phyloP scores from a whole-genome alignment of 2,329 filamentous ascomycete species.

The Aspergillus brunneoviolaceus region DNA sequence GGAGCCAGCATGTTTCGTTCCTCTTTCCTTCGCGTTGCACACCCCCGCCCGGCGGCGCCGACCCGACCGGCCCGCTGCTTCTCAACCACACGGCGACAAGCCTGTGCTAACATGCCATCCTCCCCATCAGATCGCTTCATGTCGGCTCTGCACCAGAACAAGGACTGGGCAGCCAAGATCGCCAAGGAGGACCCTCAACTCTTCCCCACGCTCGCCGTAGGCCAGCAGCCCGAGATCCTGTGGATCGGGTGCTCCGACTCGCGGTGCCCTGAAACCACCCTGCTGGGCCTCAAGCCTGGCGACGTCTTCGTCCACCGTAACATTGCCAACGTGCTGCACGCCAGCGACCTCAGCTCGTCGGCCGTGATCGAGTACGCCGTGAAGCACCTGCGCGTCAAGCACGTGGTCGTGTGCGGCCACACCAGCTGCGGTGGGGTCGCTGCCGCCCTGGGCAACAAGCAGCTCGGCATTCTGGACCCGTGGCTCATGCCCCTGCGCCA shows the following conservation, averaged over 20 bases:
- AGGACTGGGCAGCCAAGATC: slow-evolving; percentile 1
- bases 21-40: background rate
- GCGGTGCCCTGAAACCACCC: slow-evolving; percentile 34
- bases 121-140: background rate
- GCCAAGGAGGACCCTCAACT: slow-evolving; percentile 59
- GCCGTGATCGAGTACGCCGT: slow-evolving; percentile 36
- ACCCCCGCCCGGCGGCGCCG: background rate
- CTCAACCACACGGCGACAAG: background rate
- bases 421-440: slow-evolving; percentile 66
- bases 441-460: slow-evolving; percentile 62
- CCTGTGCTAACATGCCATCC: background rate
- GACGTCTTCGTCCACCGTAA: slow-evolving; percentile 38
- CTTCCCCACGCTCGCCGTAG: slow-evolving; percentile 63
- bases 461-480: slow-evolving; percentile 69
- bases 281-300: slow-evolving; percentile 33
- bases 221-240: slow-evolving; percentile 69
- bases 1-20: background rate
- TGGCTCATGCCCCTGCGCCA: slow-evolving; percentile 70
- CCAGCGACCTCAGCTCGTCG: slow-evolving; percentile 31
- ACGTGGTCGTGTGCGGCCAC: slow-evolving; percentile 70
- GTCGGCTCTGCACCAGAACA: background rate
- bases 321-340: slow-evolving; percentile 35
- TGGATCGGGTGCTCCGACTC: slow-evolving; percentile 39
- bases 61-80: background rate
- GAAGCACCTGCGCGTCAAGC: slow-evolving; percentile 54